phyloP scores from a whole-genome alignment of 1,284 basidiomycete genomes.

The Microbotryum lychnidis-dioicae region DNA sequence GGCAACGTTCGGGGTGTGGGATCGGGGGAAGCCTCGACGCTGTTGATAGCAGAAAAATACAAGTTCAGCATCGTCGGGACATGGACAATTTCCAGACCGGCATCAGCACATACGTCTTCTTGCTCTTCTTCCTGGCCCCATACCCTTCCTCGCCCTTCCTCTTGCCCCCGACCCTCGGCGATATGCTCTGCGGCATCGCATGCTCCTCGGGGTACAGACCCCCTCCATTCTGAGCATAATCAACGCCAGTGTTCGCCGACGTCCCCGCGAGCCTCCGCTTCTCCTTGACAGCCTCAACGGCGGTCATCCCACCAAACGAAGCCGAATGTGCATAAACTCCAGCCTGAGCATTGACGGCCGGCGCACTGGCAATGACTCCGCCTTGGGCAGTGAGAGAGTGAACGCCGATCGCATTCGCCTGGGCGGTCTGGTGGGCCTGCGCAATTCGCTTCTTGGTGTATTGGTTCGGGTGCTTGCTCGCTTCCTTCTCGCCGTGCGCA shows the following conservation, averaged over 20 bases:
- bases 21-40: conserved; percentile 16
- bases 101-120: conserved; percentile 23
- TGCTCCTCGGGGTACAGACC: background rate
- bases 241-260: conserved; percentile 6
- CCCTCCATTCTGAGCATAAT: conserved; percentile 7
- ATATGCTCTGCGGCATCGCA: conserved; percentile 6
- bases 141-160: conserved; percentile 22
- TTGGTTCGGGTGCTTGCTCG: conserved; percentile 28
- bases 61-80: background rate
- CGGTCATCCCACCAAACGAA: conserved; percentile 13
- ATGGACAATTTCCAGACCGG: too few relatives aligned
- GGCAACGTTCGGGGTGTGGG: conserved; percentile 5
- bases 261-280: conserved; percentile 9
- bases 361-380: background rate
- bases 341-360: conserved; percentile 2
- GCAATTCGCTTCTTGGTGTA: conserved; percentile 30
- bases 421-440: background rate
- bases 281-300: conserved; percentile 19
- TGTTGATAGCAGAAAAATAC: background rate
- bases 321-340: conserved; percentile 10
- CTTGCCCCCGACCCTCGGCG: conserved; percentile 15
- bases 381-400: background rate
- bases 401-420: too few relatives aligned
- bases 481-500: conserved; percentile 8
- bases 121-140: conserved; percentile 23